A percentile compares a stretch with the other conserved stretches of the same genome.
phyloP scores from a whole-genome alignment of 2,329 filamentous ascomycete species.

The Colletotrichum sp. region DNA sequence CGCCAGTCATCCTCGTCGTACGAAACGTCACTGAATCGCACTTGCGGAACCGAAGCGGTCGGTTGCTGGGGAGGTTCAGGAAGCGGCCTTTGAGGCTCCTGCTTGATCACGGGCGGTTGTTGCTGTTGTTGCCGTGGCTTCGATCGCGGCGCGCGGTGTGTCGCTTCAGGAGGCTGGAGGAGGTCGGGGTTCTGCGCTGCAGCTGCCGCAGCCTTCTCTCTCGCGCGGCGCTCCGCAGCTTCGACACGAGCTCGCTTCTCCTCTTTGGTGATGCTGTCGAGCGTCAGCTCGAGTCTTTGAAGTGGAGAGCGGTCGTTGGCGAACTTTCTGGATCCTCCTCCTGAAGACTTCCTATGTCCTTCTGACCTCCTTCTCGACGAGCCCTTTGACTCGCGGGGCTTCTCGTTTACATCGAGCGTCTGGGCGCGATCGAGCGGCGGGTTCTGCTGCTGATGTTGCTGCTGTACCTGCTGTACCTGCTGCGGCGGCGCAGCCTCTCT shows the following conservation, averaged over 20 bases:
- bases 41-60: conserved; percentile 6
- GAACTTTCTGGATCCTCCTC: conserved; percentile 59
- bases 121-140: conserved; percentile 23
- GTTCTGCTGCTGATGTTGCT: conserved; percentile 21
- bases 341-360: conserved; percentile 42
- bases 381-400: not conserved
- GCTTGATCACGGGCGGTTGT: conserved; percentile 24
- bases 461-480: conserved; percentile 25
- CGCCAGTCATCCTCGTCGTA: not conserved
- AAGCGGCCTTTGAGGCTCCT: conserved; percentile 26
- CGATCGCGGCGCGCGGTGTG: conserved; percentile 20
- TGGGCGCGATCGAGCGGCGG: conserved; percentile 33
- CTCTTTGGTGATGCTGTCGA: conserved; percentile 94
- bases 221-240: conserved; percentile 78
- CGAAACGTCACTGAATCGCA: not conserved
- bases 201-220: conserved; percentile 55
- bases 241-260: conserved; percentile 87
- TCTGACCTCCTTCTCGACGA: conserved; percentile 13
- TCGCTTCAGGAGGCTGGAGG: conserved; percentile 28
- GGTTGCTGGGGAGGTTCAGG: conserved; percentile 5
- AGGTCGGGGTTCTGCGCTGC: conserved; percentile 37
- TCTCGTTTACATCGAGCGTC: conserved; percentile 30
- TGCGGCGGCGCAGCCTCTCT: conserved; percentile 25
- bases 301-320: conserved; percentile 88
- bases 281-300: conserved; percentile 88